These are phyloP conservation scores for Corynespora cassiicola DNA, from an alignment of 2,329 filamentous ascomycete genomes.

Conservation along the genomic window DNA sequence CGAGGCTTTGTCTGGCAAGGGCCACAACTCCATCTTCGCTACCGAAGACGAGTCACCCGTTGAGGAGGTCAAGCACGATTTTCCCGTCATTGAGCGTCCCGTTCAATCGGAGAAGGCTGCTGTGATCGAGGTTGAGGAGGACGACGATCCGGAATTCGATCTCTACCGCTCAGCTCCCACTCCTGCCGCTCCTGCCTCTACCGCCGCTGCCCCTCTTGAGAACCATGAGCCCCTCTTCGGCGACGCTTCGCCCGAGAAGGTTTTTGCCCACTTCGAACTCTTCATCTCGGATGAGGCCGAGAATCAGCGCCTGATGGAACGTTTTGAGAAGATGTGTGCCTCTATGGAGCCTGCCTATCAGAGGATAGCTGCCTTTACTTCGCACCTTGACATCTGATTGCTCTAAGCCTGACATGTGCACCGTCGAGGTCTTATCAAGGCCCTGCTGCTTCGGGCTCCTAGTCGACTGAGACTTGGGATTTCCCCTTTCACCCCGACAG, in stretches of 20 bases:
- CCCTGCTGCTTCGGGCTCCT: constrained; percentile 20
- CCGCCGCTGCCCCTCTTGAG: constrained; percentile 37
- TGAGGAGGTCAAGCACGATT: constrained; percentile 57
- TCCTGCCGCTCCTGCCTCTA: constrained; percentile 52
- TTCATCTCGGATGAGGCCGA: constrained; percentile 62
- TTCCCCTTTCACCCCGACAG: constrained; percentile 1
- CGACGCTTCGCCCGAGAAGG: constrained; percentile 69
- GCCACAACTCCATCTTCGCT: constrained; percentile 43
- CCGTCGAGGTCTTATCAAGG: constrained; percentile 6
- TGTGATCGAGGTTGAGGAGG: constrained; percentile 26
- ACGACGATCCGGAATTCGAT: constrained; percentile 67
- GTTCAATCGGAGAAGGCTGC: constrained; percentile 26
- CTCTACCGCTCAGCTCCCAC: constrained; percentile 60
- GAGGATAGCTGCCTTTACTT: constrained; percentile 42
- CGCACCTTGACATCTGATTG: constrained; percentile 41
- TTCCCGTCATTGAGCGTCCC: constrained; percentile 55
- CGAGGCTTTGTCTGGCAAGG: constrained; percentile 74
- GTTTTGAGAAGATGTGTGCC: constrained; percentile 42
- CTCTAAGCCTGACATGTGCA: not conserved
- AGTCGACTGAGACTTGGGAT: constrained; percentile 14
- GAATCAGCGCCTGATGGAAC: constrained; percentile 37
- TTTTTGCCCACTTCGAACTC: constrained; percentile 68
- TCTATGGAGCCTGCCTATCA: constrained; percentile 40
- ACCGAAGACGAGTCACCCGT: constrained; percentile 44
- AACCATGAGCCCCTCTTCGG: constrained; percentile 48